Percentiles rank a stretch among this genome's conserved stretches.
phyloP scores from a whole-genome alignment of 257 asterid genomes.

The Thymus quinquecostatus region DNA sequence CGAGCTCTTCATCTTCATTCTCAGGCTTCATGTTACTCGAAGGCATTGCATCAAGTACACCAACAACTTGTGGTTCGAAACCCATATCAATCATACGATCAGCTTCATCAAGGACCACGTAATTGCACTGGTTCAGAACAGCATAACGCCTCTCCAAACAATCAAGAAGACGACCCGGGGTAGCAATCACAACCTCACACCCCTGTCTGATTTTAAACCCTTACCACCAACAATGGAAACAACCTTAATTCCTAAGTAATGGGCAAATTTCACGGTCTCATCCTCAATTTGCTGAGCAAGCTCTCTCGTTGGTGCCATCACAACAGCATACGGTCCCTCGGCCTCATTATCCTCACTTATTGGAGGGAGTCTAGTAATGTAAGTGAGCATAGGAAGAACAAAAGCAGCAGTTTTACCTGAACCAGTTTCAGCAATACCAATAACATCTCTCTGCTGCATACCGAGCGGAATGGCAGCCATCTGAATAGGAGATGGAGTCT shows the following conservation, averaged over 20 bases:
- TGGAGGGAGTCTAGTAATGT: slow-evolving; percentile 56
- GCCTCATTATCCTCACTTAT: slow-evolving; percentile 54
- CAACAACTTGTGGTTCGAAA: slow-evolving; percentile 67
- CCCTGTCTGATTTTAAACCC: slow-evolving; percentile 58
- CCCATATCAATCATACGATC: slow-evolving; percentile 79
- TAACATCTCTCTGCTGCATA: slow-evolving; percentile 55
- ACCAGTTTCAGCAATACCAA: slow-evolving; percentile 62
- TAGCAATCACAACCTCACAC: slow-evolving; percentile 67
- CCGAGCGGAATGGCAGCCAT: slow-evolving; percentile 62
- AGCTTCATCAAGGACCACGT: slow-evolving; percentile 65
- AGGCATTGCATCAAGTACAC: slow-evolving; percentile 68
- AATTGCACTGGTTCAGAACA: slow-evolving; percentile 61
- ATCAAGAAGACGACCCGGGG: slow-evolving; percentile 64
- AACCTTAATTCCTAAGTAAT: slow-evolving; percentile 55
- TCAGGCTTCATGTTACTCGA: slow-evolving; percentile 66
- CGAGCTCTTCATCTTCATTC: slow-evolving; percentile 69
- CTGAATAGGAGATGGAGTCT: slow-evolving; percentile 58
- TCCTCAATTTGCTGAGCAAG: slow-evolving; percentile 60
- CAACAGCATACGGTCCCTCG: slow-evolving; percentile 61
- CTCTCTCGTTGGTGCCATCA: slow-evolving; percentile 58
- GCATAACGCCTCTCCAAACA: slow-evolving; percentile 60
- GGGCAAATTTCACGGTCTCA: slow-evolving; percentile 54
- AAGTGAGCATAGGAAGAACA: slow-evolving; percentile 64
- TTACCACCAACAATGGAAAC: slow-evolving; percentile 64
- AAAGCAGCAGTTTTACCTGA: slow-evolving; percentile 70